Evolutionary conservation across 805 yeast genomes (phyloP), one percentile per base, ranked within the genome.

Genomic region (Blastobotrys attinorum): DNA sequence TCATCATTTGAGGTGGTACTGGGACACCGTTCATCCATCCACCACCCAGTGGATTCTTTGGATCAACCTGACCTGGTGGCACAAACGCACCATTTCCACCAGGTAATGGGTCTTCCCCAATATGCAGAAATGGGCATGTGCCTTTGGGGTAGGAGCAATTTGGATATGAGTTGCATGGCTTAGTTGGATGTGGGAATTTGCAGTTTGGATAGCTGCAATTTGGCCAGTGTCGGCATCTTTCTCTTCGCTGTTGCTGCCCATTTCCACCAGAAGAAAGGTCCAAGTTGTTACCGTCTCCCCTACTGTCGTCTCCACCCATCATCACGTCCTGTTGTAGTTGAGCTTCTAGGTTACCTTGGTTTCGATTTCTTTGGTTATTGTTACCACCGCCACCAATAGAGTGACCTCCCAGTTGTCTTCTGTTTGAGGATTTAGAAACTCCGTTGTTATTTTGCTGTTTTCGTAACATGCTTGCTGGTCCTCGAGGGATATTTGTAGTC

Each of bases 71-170:
- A 16, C 11, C 38, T 10, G n/a, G 23, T 20, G 32, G 44, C 37
- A 39, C 32, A 37, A 29, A 23, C 31, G n/a, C 20, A 32, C 27
- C 39, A 34, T 13, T 18, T 7, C 31, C 39, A n/a, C 20, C 22
- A 37, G 22, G 22, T 32, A 34, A 22, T 39, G 16, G 38, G 62
- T 87, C 96, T 65, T 87, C 87, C 47, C 83, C 83, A 8, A 94
- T 89, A 60, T 87, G 96, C 52, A 88, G 66, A 55, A 68, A 85
- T 51, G 77, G 79, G 65, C 96, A 87, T 0, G 92, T 83, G 8
- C 94, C 95, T 29, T 83, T 80, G 3, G 81, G 74, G 54, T 82
- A 81, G 21, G 85, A 73, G 65, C 96, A 87, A 54, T 80, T 75
- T 45, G 92, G 92, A 60, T 71, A 85, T 4, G 77, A 76, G 63